Conservation (phyloP, 768 basidiomycete genomes). For the Tulasnella sp. region DNA sequence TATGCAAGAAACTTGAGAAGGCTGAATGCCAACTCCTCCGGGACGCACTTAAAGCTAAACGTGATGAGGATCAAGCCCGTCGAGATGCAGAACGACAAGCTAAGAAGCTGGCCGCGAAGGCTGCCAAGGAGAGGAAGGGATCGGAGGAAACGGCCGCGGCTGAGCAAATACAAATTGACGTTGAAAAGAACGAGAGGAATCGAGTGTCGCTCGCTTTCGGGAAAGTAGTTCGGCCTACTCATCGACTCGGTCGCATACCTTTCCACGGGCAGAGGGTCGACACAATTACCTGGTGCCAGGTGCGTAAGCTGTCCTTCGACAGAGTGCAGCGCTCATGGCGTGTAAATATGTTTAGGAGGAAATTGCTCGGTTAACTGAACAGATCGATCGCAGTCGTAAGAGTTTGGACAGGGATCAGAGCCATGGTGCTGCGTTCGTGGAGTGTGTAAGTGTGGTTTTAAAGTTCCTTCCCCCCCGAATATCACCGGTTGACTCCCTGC, state of each 20-base stretch:
- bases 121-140: slow-evolving; percentile 21
- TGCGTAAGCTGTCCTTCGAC: slow-evolving; percentile 24
- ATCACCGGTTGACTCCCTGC: neutral
- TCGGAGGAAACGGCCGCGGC: slow-evolving; percentile 27
- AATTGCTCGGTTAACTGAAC: slow-evolving; percentile 41
- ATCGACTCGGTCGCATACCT: slow-evolving; percentile 43
- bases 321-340: neutral
- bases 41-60: slow-evolving; percentile 31
- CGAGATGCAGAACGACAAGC: slow-evolving; percentile 32
- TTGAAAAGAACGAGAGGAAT: slow-evolving; percentile 23
- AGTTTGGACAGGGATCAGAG: slow-evolving; percentile 40
- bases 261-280: slow-evolving; percentile 56
- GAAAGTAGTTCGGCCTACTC: slow-evolving; percentile 45
- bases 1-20: slow-evolving; percentile 48
- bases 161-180: slow-evolving; percentile 23
- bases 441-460: neutral
- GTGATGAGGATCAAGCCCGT: slow-evolving; percentile 38
- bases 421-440: slow-evolving; percentile 47
- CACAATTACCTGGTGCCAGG: slow-evolving; percentile 56
- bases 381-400: slow-evolving; percentile 38
- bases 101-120: slow-evolving; percentile 27
- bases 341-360: slow-evolving; percentile 36
- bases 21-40: slow-evolving; percentile 46
- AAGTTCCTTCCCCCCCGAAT: too few relatives aligned
- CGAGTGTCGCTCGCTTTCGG: slow-evolving; percentile 48